Conservation (phyloP, 352 stramenopile species). For the Phytophthora ohioensis region DNA sequence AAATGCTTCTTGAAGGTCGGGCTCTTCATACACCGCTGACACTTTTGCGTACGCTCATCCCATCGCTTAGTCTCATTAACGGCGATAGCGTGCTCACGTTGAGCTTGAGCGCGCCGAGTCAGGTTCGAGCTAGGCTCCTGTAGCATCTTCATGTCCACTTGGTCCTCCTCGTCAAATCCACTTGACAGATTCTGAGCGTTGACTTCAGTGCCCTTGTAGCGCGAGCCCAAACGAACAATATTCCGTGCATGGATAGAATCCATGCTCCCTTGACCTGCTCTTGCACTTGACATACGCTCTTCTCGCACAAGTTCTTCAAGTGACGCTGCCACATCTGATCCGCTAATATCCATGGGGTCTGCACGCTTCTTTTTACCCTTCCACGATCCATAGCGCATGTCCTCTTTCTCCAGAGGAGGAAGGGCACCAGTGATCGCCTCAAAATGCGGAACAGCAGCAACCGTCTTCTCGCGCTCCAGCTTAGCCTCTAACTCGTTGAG, state of each 20-base stretch:
- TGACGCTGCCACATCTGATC: constrained; percentile 43
- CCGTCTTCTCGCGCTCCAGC: constrained; percentile 51
- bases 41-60: constrained; percentile 76
- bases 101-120: constrained; percentile 63
- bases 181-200: constrained; percentile 72
- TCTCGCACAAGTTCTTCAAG: constrained; percentile 84
- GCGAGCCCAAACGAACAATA: constrained; percentile 76
- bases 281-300: constrained; percentile 67
- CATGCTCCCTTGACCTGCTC: constrained; percentile 65
- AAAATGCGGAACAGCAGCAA: constrained; percentile 60
- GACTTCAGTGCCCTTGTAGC: constrained; percentile 77
- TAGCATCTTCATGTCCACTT: constrained; percentile 77
- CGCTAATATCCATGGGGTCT: constrained; percentile 26
- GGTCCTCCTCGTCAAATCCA: constrained; percentile 85
- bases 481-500: constrained; percentile 84
- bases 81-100: constrained; percentile 62
- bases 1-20: constrained; percentile 82
- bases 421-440: constrained; percentile 66
- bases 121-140: constrained; percentile 53
- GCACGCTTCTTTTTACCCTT: constrained; percentile 72
- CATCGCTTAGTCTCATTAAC: constrained; percentile 73
- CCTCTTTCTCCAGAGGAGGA: constrained; percentile 75
- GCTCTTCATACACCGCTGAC: constrained; percentile 73
- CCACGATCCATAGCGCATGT: constrained; percentile 61
- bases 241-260: constrained; percentile 74